Percentiles rank a stretch among this genome's conserved stretches.
phyloP scores from a whole-genome alignment of 129 eudicot genomes.

The Kitagawia praeruptora region DNA sequence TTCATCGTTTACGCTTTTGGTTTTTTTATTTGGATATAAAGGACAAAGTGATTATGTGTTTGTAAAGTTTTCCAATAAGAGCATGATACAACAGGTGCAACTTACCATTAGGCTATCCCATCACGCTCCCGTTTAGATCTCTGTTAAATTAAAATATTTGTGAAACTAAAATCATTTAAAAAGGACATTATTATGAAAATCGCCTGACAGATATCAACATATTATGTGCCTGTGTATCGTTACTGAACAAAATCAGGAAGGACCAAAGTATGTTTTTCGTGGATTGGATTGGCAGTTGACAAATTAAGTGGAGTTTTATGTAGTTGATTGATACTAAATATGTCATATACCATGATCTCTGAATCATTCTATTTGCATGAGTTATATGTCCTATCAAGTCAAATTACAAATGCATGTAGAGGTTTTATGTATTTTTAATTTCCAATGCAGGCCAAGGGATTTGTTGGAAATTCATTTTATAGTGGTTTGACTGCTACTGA shows the following conservation, averaged over 20 bases:
- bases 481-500: conserved; percentile 90
- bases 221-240: too few relatives aligned
- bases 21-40: too few relatives aligned
- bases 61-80: too few relatives aligned
- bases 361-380: background rate
- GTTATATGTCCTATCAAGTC: background rate
- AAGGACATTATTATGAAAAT: background rate
- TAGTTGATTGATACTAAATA: background rate
- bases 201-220: background rate
- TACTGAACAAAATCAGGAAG: too few relatives aligned
- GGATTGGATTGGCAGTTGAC: too few relatives aligned
- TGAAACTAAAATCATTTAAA: background rate
- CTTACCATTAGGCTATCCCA: too few relatives aligned
- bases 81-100: too few relatives aligned
- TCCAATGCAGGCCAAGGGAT: conserved; percentile 85
- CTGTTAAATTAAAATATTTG: background rate
- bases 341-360: background rate
- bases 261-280: background rate
- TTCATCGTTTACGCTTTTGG: too few relatives aligned
- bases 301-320: background rate
- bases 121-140: too few relatives aligned
- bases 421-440: background rate
- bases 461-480: conserved; percentile 87
- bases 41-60: too few relatives aligned
- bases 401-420: background rate